Base-by-base conservation (phyloP, 208 protist genomes). In the Acanthamoeba sp. region DNA sequence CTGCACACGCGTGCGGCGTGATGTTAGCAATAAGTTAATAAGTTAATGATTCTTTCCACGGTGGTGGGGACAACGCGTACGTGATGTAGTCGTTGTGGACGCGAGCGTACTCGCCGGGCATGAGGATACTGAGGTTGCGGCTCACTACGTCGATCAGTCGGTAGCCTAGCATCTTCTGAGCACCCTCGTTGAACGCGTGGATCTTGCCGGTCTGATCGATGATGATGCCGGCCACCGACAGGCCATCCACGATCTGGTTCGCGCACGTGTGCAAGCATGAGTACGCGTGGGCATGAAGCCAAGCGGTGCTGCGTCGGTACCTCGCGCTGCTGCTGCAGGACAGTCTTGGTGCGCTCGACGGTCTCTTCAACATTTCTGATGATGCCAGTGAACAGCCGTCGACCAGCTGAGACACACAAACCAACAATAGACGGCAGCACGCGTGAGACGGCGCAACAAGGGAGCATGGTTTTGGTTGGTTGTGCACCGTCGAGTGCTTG, bases 141-240 rank as follows among this genome's bases (percentile, higher is more conserved):
- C 84, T 69, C 4, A 91, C 84, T 1, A 91, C 76, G 18, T 85
- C 76, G 38, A 85, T 85, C 22, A 85, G 76, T 2, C n/a, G 18
- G 42, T 85, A 85, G 18, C 76, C 76, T 12, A 85, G 48, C 42
- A 85, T 14, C 48, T 85, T 48, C 38, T 48, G 48, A 12, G 76
- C 76, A 2, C 38, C 36, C 38, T 85, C 76, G 76, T 85, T 85
- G 76, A 85, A 85, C 12, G 76, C 76, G 32, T 85, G 76, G 42
- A 85, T 85, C 76, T 85, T 85, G 10, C 76, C 76, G 34, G 76
- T 85, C 42, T 85, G 76, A 32, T 85, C 76, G 76, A 85, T 85
- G 48, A 85, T 55, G 48, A 85, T 29, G 38, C 22, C 76, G 2
- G 76, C n/a, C 29, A 85, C 76, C 9, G 48, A 48, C 40, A 85